These are phyloP conservation scores for Fusarium nurragi DNA, from an alignment of 2,329 filamentous ascomycete species.

Conservation along the genomic window DNA sequence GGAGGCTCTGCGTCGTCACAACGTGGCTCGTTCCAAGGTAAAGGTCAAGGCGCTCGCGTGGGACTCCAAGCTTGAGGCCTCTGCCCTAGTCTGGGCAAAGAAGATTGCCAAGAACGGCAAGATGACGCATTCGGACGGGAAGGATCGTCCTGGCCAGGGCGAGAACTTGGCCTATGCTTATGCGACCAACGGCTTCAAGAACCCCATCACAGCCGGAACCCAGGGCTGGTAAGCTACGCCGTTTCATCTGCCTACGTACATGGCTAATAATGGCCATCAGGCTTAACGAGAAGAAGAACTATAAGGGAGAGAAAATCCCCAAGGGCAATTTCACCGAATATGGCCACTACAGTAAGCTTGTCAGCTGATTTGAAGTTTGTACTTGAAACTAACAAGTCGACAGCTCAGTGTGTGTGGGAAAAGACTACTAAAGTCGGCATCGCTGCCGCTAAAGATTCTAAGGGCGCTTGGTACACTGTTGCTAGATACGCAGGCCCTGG, in stretches of 20 bases:
- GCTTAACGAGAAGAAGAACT: slow-evolving; percentile 32
- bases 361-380: fast-evolving
- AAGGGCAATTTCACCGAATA: slow-evolving; percentile 39
- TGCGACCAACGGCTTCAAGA: slow-evolving; percentile 16
- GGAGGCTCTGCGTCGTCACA: slow-evolving; percentile 27
- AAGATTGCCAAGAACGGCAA: slow-evolving; percentile 27
- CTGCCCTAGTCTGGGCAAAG: slow-evolving; percentile 29
- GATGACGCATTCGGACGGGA: slow-evolving; percentile 21
- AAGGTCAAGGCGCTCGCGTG: slow-evolving; percentile 25
- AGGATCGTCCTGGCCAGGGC: slow-evolving; percentile 25
- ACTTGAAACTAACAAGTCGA: not conserved
- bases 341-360: slow-evolving; percentile 44
- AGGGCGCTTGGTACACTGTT: slow-evolving; percentile 48
- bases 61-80: slow-evolving; percentile 21
- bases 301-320: slow-evolving; percentile 35
- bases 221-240: slow-evolving; percentile 23
- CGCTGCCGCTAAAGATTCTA: slow-evolving; percentile 40
- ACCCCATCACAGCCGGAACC: slow-evolving; percentile 27
- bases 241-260: fast-evolving
- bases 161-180: slow-evolving; percentile 39
- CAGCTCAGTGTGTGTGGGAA: slow-evolving; percentile 48
- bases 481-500: slow-evolving; percentile 49
- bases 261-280: not conserved
- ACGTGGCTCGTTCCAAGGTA: slow-evolving; percentile 29
- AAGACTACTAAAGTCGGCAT: slow-evolving; percentile 47